phyloP scores from a whole-genome alignment of 495 filamentous ascomycete genomes.

The Parachaetomium inaequale region DNA sequence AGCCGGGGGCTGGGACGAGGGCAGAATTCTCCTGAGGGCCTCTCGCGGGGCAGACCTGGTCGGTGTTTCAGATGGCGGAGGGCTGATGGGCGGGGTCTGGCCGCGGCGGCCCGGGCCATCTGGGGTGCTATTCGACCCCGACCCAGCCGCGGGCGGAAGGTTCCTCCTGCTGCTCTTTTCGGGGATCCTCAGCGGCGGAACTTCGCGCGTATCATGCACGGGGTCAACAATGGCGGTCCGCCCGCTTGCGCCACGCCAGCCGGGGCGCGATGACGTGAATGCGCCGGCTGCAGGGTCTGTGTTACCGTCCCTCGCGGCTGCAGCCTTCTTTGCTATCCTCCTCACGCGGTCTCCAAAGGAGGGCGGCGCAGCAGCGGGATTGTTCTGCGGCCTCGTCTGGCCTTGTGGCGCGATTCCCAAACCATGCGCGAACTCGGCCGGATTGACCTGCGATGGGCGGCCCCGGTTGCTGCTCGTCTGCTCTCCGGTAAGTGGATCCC shows the following conservation, averaged over 20 bases:
- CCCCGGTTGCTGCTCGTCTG: conserved; percentile 43
- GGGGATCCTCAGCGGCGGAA: conserved; percentile 44
- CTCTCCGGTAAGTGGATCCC: conserved; percentile 52
- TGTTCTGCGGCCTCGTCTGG: conserved; percentile 25
- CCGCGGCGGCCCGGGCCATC: conserved; percentile 23
- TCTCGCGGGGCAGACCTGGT: conserved; percentile 28
- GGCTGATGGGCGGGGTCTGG: conserved; percentile 37
- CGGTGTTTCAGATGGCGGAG: conserved; percentile 30
- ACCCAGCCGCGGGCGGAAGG: conserved; percentile 20
- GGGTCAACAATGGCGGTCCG: conserved; percentile 47
- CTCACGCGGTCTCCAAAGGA: conserved; percentile 48
- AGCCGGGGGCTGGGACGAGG: conserved; percentile 28
- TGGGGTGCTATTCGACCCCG: conserved; percentile 12
- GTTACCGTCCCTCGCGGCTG: conserved; percentile 21
- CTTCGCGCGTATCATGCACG: conserved; percentile 42
- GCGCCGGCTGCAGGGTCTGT: conserved; percentile 35
- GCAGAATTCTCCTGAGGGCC: conserved; percentile 24
- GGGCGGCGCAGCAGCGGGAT: conserved; percentile 11
- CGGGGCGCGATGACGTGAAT: conserved; percentile 40
- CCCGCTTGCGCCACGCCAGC: conserved; percentile 53
- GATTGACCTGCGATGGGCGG: conserved; percentile 46
- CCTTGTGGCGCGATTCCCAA: conserved; percentile 31
- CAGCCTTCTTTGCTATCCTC: conserved; percentile 39
- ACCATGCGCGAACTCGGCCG: conserved; percentile 42
- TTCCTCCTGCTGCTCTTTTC: conserved; percentile 42